phyloP scores from a whole-genome alignment of 1,284 basidiomycete species.

The Cutaneotrichosporon daszewskae region DNA sequence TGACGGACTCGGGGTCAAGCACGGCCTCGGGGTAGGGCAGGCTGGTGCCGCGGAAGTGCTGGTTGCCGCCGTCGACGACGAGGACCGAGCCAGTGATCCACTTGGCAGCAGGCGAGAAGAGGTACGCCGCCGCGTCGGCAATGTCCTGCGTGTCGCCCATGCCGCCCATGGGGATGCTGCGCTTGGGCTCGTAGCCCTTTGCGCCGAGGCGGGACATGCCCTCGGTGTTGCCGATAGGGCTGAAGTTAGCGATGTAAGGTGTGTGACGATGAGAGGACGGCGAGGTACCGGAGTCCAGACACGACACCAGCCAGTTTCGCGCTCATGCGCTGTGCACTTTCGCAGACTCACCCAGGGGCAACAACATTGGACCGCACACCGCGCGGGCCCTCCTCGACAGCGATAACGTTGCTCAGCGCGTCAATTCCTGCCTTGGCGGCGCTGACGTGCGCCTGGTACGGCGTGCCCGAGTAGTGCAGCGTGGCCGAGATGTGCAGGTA shows the following conservation, averaged over 20 bases:
- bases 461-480: constrained; percentile 83
- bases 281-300: too few relatives aligned
- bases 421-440: constrained; percentile 95
- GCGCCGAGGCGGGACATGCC: constrained; percentile 69
- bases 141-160: constrained; percentile 66
- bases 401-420: constrained; percentile 73
- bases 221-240: constrained; percentile 75
- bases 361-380: constrained; percentile 93
- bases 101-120: constrained; percentile 81
- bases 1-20: constrained; percentile 39
- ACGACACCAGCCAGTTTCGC: too few relatives aligned
- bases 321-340: too few relatives aligned
- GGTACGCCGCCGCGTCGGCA: constrained; percentile 72
- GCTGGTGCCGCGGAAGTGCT: constrained; percentile 28
- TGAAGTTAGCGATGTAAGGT: constrained; percentile 11
- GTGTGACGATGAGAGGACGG: background rate
- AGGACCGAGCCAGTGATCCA: constrained; percentile 67
- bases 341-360: constrained; percentile 59
- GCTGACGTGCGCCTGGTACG: constrained; percentile 86
- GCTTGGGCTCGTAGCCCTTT: constrained; percentile 42
- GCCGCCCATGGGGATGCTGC: constrained; percentile 58
- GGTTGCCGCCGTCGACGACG: constrained; percentile 45
- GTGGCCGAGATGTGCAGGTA: constrained; percentile 91
- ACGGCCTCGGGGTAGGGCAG: constrained; percentile 43
- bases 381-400: constrained; percentile 87